Percentiles rank a stretch among this genome's conserved stretches.
phyloP scores from a whole-genome alignment of 306 rosid species.

The Erythrophleum fordii region DNA sequence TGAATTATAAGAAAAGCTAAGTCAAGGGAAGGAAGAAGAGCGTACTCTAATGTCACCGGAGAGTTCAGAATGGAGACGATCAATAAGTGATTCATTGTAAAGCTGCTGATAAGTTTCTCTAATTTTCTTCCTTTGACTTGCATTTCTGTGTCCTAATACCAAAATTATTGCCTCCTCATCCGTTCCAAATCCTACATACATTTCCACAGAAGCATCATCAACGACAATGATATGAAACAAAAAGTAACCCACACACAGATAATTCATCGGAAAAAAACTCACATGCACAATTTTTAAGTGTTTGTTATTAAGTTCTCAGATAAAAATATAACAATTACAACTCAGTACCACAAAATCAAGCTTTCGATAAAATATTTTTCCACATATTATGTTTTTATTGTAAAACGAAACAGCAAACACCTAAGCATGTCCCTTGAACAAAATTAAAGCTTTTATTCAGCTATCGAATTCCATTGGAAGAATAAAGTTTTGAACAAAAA shows the following conservation, averaged over 20 bases:
- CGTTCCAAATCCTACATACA: conserved; percentile 71
- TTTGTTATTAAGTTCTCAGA: neutral
- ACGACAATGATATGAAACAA: neutral
- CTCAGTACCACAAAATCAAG: neutral
- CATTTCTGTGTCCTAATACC: conserved; percentile 82
- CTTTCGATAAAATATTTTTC: neutral
- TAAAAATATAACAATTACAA: neutral
- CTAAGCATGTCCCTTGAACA: neutral
- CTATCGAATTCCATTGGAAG: neutral
- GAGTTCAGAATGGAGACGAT: conserved; percentile 72
- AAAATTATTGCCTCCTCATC: conserved; percentile 60
- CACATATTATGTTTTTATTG: no score
- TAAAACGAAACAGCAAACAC: neutral
- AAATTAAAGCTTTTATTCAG: neutral
- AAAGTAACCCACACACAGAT: conserved; percentile 39
- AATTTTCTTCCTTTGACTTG: conserved; percentile 71
- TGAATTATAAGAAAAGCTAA: neutral
- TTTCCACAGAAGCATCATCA: conserved; percentile 27
- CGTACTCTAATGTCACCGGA: conserved; percentile 91
- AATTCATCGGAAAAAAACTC: neutral
- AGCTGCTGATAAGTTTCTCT: conserved; percentile 78
- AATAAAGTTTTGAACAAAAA: neutral
- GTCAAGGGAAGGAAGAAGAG: conserved; percentile 19
- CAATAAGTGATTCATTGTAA: conserved; percentile 76
- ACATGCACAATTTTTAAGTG: neutral